phyloP scores from a whole-genome alignment of 208 protist species.

The Trypanosoma platydactyli region DNA sequence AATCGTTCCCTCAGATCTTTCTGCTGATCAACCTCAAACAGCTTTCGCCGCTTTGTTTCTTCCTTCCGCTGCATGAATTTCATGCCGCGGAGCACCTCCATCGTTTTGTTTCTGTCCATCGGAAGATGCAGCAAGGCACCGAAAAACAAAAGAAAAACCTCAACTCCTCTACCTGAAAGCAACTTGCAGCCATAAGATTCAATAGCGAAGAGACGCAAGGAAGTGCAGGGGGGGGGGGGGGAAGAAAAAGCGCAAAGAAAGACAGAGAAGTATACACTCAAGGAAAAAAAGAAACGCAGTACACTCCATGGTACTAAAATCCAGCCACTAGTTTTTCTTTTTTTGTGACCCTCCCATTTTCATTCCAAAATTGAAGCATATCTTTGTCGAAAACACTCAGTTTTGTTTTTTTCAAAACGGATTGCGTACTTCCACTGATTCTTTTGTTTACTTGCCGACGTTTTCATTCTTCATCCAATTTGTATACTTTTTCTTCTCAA shows the following conservation, averaged over 20 bases:
- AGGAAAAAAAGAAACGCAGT: constrained; percentile 31
- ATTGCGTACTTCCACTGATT: too few relatives aligned
- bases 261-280: constrained; percentile 2
- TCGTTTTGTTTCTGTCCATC: constrained; percentile 83
- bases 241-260: constrained; percentile 21
- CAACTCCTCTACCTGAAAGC: not conserved
- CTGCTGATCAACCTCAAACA: constrained; percentile 68
- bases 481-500: too few relatives aligned
- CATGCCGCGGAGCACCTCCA: constrained; percentile 86
- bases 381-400: too few relatives aligned
- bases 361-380: too few relatives aligned
- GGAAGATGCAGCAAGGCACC: not conserved
- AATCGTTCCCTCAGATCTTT: constrained; percentile 53
- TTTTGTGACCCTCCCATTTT: too few relatives aligned
- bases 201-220: not conserved
- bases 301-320: too few relatives aligned
- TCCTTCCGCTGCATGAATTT: constrained; percentile 94
- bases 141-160: not conserved
- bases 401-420: too few relatives aligned
- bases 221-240: not conserved
- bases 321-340: too few relatives aligned
- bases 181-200: not conserved
- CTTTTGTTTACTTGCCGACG: too few relatives aligned
- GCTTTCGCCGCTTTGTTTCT: constrained; percentile 71
- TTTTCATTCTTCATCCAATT: too few relatives aligned